phyloP scores from a whole-genome alignment of 352 stramenopile species.

The Globisporangium sylvaticum region DNA sequence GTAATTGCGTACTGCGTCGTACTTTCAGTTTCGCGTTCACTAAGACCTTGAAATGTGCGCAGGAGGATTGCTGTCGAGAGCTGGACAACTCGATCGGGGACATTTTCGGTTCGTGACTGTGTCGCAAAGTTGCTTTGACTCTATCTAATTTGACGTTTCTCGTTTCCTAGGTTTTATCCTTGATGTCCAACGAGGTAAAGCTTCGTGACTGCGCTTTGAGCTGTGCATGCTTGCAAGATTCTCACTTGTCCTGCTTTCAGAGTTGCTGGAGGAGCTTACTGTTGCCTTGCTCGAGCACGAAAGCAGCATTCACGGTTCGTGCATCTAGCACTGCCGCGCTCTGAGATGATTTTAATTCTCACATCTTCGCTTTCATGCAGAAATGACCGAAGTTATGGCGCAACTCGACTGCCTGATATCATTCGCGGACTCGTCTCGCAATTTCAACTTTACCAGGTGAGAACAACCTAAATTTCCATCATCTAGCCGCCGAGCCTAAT shows the following conservation, averaged over 20 bases:
- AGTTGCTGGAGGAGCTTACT: slow-evolving; percentile 73
- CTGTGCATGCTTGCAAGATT: not conserved
- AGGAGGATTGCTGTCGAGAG: slow-evolving; percentile 76
- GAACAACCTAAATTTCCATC: not conserved
- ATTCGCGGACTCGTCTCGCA: slow-evolving; percentile 54
- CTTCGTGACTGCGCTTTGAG: not conserved
- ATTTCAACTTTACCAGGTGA: slow-evolving; percentile 77
- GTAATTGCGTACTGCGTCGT: not conserved
- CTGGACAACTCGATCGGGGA: slow-evolving; percentile 80
- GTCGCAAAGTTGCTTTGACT: slow-evolving; percentile 1
- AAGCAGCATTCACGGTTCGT: slow-evolving; percentile 55
- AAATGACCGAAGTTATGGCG: slow-evolving; percentile 64
- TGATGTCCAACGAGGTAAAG: slow-evolving; percentile 69
- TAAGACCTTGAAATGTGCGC: not conserved
- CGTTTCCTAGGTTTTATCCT: slow-evolving; percentile 60
- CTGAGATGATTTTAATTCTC: not conserved
- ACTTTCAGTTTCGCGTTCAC: not conserved
- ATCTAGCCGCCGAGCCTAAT: not conserved
- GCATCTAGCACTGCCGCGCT: not conserved
- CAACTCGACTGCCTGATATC: slow-evolving; percentile 71
- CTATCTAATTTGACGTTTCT: not conserved
- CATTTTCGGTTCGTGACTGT: slow-evolving; percentile 54
- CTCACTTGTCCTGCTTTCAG: slow-evolving; percentile 20
- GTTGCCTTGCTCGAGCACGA: slow-evolving; percentile 71
- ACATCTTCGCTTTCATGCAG: slow-evolving; percentile 24